Evolutionary conservation across 1,139 yeast genomes (phyloP), one percentile per base, ranked within the genome.

Genomic region (Sugiyamaella sp.): DNA sequence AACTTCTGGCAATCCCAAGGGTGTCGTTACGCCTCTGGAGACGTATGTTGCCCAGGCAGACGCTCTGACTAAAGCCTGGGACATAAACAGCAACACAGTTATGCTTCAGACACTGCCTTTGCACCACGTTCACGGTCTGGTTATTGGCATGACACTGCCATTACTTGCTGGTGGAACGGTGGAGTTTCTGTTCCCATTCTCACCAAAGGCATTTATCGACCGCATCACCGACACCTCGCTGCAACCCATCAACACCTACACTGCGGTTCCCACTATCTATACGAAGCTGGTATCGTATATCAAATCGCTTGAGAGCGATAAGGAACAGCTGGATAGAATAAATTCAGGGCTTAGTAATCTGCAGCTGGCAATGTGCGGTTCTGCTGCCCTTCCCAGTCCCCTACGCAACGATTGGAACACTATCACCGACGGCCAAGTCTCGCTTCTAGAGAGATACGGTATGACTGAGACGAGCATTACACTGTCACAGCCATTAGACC

Each of bases 391-490:
- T 16, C 74, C 74, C 2, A 64, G 62, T 27, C 71, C 74, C 1
- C 62, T 71, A 43, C 60, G 74, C 38, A 56, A 58, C 25, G 60
- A 65, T 10, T 71, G 74, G 74, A 66, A 68, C 35, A 51, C 55
- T 27, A 56, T 67, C 19, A 62, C 71, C 10, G 63, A 65, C n/a
- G 68, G 68, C 17, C 55, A 60, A 12, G 67, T 68, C 8, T 70
- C 72, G 16, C 58, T 71, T 47, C 66, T 71, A 10, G 74, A 70
- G 55, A 60, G 74, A 33, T 70, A 70, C 54, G 74, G 74, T 17
- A 70, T 70, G 74, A 71, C 74, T 2, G 74, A 70, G 51, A 71
- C 72, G 5, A 74, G 74, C 8, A 71, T 71, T 58, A 70, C 73
- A 1, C 60, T 71, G 16, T 63, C 71, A 2, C 74, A 71, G 60